Base-by-base conservation (phyloP, 1,284 basidiomycete genomes). In the Irpex rosettiformis region DNA sequence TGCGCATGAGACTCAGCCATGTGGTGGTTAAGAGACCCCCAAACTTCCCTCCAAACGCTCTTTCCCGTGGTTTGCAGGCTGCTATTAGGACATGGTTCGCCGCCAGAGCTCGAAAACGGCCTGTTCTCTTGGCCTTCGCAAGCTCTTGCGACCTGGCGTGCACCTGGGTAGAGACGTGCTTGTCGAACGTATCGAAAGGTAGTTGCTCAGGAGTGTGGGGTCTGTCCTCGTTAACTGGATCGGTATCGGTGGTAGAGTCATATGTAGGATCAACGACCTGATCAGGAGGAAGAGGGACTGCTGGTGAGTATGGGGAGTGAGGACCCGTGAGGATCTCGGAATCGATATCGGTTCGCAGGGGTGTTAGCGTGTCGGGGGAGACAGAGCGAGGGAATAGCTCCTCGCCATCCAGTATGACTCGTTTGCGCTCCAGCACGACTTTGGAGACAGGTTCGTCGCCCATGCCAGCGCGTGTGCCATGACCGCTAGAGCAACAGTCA, bases 401-500 rank as follows among this genome's bases (percentile, higher is more conserved):
- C 33, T 37, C 33, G 33, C 33, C 33, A 16, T 37, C 16, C 33
- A 37, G 33, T 37, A 37, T 16, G 33, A 37, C 33, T 11, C 10
- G 8, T 37, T 37, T 37, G 8, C 55, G 52, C 11, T 55, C 18
- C 3, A 56, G 59, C 18, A 30, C 25, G 33, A 51, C 30, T 3
- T 22, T 21, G 3, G 18, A 27, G 48, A 8, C 21, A 57, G 62
- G 66, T 67, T 69, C 33, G 11, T 4, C 4, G 27, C 5, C 24
- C 18, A 18, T 40, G 7, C 24, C 22, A 24, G 45, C 58, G 13
- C 59, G 40, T 18, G 53, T 57, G 4, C 58, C 60, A 27, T 54
- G 53, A 18, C 60, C 60, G 53, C 60, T 61, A 42, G 55, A 57
- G 47, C 60, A 61, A 28, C 57, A 58, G 27, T 61, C 60, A 11